These are phyloP conservation scores for Tylopilus plumbeoviolaceoides DNA, from an alignment of 768 basidiomycete genomes.

Conservation along the genomic window DNA sequence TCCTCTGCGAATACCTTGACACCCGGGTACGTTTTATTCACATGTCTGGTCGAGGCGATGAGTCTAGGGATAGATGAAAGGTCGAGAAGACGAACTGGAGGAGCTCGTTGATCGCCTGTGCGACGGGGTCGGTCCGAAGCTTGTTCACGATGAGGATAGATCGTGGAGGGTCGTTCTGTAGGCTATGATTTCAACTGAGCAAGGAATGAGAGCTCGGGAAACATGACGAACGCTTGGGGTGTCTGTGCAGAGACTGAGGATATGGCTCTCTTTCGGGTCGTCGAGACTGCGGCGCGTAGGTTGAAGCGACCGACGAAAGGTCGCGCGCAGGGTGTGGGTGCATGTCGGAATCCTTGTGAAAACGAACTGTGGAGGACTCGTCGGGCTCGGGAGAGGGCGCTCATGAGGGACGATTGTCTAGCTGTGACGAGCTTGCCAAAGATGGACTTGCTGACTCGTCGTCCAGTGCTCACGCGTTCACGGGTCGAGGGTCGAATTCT, in stretches of 20 bases:
- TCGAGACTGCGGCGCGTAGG: neutral
- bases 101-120: constrained; percentile 70
- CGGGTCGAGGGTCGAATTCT: neutral
- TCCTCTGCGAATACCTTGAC: constrained; percentile 67
- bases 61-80: neutral
- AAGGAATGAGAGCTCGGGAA: constrained; percentile 3
- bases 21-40: constrained; percentile 52
- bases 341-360: constrained; percentile 6
- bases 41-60: constrained; percentile 41
- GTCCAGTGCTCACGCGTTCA: neutral
- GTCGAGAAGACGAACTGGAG: constrained; percentile 47
- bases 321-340: constrained; percentile 2
- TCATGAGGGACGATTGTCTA: constrained; percentile 13
- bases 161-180: constrained; percentile 41
- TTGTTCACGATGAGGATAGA: constrained; percentile 79
- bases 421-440: constrained; percentile 10
- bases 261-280: constrained; percentile 9
- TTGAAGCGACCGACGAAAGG: neutral
- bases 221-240: constrained; percentile 20
- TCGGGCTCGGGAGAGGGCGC: constrained; percentile 15
- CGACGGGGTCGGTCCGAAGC: constrained; percentile 70
- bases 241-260: constrained; percentile 12
- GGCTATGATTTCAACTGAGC: constrained; percentile 28
- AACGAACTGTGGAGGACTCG: constrained; percentile 23
- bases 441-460: constrained; percentile 1